Conservation (phyloP, 768 basidiomycete species). For the Austroboletus festivus region DNA sequence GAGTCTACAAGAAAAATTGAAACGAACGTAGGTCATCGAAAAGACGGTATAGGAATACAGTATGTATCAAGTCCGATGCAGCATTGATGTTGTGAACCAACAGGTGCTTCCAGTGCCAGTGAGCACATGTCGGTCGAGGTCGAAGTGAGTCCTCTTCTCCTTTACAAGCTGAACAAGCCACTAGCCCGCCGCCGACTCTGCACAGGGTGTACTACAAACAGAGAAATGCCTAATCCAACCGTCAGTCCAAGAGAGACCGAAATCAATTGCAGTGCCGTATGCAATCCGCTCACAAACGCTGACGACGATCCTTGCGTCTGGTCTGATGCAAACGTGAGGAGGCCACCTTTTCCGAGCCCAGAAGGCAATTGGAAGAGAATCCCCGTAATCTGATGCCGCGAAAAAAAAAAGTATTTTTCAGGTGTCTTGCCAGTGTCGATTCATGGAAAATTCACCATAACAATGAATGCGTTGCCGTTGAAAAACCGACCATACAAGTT, state of each 20-base stretch:
- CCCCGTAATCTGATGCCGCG: slow-evolving; percentile 52
- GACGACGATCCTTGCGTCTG: slow-evolving; percentile 48
- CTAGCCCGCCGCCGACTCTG: slow-evolving; percentile 55
- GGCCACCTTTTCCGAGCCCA: slow-evolving; percentile 75
- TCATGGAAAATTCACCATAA: slow-evolving; percentile 53
- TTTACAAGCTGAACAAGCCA: slow-evolving; percentile 60
- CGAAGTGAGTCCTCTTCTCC: neutral
- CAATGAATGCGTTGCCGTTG: slow-evolving; percentile 71
- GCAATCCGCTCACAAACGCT: slow-evolving; percentile 68
- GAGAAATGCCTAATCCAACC: slow-evolving; percentile 71
- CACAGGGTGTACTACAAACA: slow-evolving; percentile 64
- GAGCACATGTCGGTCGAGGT: no score
- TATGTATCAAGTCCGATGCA: no score
- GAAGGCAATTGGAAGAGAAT: slow-evolving; percentile 85
- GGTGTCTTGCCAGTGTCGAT: neutral
- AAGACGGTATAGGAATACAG: no score
- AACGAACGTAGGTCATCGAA: no score
- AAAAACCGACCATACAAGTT: slow-evolving; percentile 77
- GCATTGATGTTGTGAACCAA: no score
- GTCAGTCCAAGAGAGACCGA: slow-evolving; percentile 77
- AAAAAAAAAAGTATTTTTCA: neutral
- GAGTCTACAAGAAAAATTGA: no score
- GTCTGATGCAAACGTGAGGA: slow-evolving; percentile 65
- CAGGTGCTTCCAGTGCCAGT: no score
- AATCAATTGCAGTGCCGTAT: slow-evolving; percentile 72